These are phyloP conservation scores for Hypsizygus marmoreus DNA, from an alignment of 768 basidiomycete genomes.

Conservation along the genomic window DNA sequence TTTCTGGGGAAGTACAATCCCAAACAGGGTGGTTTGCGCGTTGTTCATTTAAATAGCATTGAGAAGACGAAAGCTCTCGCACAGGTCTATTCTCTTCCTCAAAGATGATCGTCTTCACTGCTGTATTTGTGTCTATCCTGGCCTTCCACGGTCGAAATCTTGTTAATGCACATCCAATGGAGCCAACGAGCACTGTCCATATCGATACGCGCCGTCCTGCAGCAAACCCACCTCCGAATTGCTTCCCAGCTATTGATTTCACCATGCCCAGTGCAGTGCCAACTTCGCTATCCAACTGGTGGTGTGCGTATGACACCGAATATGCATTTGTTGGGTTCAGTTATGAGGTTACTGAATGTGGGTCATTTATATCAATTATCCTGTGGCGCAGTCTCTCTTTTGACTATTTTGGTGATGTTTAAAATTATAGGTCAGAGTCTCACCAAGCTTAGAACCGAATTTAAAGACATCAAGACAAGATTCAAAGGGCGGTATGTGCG, in stretches of 20 bases:
- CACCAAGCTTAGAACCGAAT: constrained; percentile 51
- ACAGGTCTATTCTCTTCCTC: constrained; percentile 3
- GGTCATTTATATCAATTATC: constrained; percentile 18
- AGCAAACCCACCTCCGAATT: constrained; percentile 15
- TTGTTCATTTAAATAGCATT: background rate
- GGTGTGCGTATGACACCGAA: constrained; percentile 65
- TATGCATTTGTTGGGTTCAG: constrained; percentile 80
- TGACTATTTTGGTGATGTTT: too few species aligned
- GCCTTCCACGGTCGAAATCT: background rate
- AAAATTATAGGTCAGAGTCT: constrained; percentile 61
- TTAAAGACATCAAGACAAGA: constrained; percentile 55
- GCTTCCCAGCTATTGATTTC: constrained; percentile 23
- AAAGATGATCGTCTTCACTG: constrained; percentile 8
- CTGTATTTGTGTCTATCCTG: background rate
- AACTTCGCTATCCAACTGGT: constrained; percentile 50
- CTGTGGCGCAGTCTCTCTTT: background rate
- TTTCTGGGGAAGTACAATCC: too few species aligned
- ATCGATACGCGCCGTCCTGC: constrained; percentile 2
- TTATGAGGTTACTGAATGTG: constrained; percentile 71
- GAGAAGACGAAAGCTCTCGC: too few species aligned
- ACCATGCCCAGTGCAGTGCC: constrained; percentile 55
- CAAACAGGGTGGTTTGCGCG: background rate
- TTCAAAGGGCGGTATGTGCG: constrained; percentile 71
- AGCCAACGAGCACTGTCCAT: constrained; percentile 14
- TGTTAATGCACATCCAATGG: constrained; percentile 8